Evolutionary conservation across 2,329 filamentous ascomycete species (phyloP).

Genomic region (Aspergillus pseudoglaucus): DNA sequence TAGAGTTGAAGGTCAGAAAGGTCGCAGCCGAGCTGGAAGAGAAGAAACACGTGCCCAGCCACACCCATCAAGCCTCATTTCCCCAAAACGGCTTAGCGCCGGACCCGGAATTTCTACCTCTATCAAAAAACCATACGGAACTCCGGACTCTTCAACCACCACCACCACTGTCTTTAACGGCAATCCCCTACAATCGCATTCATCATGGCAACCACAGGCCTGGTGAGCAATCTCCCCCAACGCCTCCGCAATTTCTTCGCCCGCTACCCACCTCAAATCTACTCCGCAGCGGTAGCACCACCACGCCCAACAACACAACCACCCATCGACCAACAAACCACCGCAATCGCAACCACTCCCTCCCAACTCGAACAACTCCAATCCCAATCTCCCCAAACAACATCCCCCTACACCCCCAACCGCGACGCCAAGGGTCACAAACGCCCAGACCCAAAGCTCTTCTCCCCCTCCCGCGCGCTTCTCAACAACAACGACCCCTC

Average conservation of each 20-base stretch:
- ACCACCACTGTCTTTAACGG: neutral
- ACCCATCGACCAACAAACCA: conserved; percentile 15
- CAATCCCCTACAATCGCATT: neutral
- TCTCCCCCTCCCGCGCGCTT: conserved; percentile 27
- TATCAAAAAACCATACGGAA: neutral
- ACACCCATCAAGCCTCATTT: conserved; percentile 6
- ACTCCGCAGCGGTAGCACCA: conserved; percentile 32
- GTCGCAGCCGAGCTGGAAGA: conserved; percentile 3
- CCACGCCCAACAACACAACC: conserved; percentile 20
- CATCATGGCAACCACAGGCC: conserved; percentile 13
- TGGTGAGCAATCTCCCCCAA: conserved; percentile 53
- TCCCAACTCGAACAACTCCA: neutral
- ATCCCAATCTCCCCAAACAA: conserved; percentile 7
- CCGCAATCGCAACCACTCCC: neutral
- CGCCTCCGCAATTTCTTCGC: conserved; percentile 81
- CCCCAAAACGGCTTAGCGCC: conserved; percentile 17
- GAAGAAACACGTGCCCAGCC: conserved; percentile 5
- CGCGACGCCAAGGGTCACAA: conserved; percentile 38
- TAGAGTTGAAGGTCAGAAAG: neutral
- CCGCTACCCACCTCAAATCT: conserved; percentile 68
- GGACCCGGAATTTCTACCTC: conserved; percentile 11
- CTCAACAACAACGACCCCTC: conserved; percentile 36
- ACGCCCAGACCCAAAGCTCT: conserved; percentile 23
- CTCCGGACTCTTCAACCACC: neutral
- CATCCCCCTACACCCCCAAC: conserved; percentile 35